Conservation (phyloP, 169 alveolate species). For the Perkinsus olseni region DNA sequence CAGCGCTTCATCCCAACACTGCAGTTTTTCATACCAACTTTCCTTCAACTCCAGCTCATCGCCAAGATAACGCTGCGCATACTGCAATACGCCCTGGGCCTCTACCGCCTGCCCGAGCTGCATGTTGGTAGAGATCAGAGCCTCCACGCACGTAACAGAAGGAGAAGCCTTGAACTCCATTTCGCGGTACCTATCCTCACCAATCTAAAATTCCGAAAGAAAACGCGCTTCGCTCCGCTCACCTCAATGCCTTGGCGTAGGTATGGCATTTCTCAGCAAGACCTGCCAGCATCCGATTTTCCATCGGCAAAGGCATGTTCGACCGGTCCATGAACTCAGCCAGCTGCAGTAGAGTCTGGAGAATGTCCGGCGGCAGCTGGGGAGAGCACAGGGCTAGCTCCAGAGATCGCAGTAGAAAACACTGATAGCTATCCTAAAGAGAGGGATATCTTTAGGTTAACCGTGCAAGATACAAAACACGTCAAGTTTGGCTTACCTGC, state of each 20-base stretch:
- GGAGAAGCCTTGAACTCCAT: constrained; percentile 54
- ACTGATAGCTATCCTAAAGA: constrained; percentile 61
- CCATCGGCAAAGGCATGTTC: constrained; percentile 57
- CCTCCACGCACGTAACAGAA: constrained; percentile 49
- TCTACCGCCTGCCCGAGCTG: constrained; percentile 68
- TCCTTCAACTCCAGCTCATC: constrained; percentile 3
- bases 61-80: constrained; percentile 49
- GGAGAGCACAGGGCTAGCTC: constrained; percentile 53
- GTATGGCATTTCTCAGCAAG: constrained; percentile 77
- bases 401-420: constrained; percentile 40
- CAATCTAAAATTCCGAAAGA: not conserved
- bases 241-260: constrained; percentile 74
- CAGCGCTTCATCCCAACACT: constrained; percentile 65
- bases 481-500: too few species aligned
- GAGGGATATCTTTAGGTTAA: constrained; percentile 9
- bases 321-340: constrained; percentile 77
- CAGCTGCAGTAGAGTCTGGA: constrained; percentile 62
- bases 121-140: constrained; percentile 57
- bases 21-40: constrained; percentile 56
- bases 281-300: constrained; percentile 58
- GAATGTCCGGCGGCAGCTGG: constrained; percentile 60
- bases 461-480: too few species aligned
- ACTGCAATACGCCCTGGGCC: constrained; percentile 65
- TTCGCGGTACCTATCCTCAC: constrained; percentile 54
- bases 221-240: not conserved